These are phyloP conservation scores for Pilobolus umbonatus DNA, from an alignment of 192 early-diverging fungal genomes.

Conservation along the genomic window DNA sequence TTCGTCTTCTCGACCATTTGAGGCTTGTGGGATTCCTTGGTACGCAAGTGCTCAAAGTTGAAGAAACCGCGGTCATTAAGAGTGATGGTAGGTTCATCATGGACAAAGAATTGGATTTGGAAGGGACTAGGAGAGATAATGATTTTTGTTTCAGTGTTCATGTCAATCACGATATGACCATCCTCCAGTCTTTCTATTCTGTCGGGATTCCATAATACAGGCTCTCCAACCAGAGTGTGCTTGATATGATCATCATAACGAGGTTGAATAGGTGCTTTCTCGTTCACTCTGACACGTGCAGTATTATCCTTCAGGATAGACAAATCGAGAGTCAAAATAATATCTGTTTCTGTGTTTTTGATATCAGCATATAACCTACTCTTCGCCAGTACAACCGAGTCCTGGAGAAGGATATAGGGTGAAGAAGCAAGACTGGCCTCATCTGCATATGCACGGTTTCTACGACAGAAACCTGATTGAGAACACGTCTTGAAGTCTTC, in stretches of 20 bases:
- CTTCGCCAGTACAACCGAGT: slow-evolving; percentile 51
- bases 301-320: slow-evolving; percentile 52
- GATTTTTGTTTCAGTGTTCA: slow-evolving; percentile 42
- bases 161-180: slow-evolving; percentile 35
- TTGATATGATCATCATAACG: slow-evolving; percentile 67
- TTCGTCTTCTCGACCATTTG: slow-evolving; percentile 39
- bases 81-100: slow-evolving; percentile 52
- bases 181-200: slow-evolving; percentile 13
- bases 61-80: slow-evolving; percentile 86
- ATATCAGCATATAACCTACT: slow-evolving; percentile 43
- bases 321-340: slow-evolving; percentile 43
- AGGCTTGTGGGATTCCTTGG: slow-evolving; percentile 44
- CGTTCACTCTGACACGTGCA: slow-evolving; percentile 58
- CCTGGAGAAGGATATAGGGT: slow-evolving; percentile 59
- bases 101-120: slow-evolving; percentile 51
- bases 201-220: slow-evolving; percentile 8
- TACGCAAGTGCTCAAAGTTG: slow-evolving; percentile 74
- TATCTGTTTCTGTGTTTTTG: slow-evolving; percentile 41
- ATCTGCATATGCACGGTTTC: slow-evolving; percentile 85
- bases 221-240: slow-evolving; percentile 49
- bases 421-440: slow-evolving; percentile 37
- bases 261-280: slow-evolving; percentile 57
- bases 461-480: slow-evolving; percentile 81
- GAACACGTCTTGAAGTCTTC: slow-evolving; percentile 91
- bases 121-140: slow-evolving; percentile 54